Evolutionary conservation across 441 rosid species (phyloP).

Genomic region (Theobroma grandiflorum): DNA sequence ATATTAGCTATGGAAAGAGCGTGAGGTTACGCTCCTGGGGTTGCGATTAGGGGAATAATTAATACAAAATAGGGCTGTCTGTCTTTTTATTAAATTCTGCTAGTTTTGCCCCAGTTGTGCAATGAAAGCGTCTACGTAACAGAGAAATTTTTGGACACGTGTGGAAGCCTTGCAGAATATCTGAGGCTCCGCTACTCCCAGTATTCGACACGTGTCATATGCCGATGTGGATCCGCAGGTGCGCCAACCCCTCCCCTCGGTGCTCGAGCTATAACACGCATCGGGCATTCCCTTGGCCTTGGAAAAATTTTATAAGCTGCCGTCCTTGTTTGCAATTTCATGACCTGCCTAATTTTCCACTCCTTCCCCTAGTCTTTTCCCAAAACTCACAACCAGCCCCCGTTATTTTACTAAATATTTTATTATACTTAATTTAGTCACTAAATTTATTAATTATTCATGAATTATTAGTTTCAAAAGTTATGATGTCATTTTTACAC

Average conservation of each 20-base stretch:
- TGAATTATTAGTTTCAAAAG: too few relatives aligned
- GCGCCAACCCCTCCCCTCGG: conserved; percentile 4
- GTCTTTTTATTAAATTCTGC: neutral
- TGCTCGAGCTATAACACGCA: conserved; percentile 24
- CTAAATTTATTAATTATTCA: too few relatives aligned
- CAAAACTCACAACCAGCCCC: neutral
- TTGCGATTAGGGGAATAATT: neutral
- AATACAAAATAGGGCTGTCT: neutral
- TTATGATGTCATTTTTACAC: too few relatives aligned
- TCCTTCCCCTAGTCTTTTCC: neutral
- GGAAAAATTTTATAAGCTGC: conserved; percentile 19
- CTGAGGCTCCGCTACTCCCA: conserved; percentile 9
- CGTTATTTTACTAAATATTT: neutral
- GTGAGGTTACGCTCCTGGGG: neutral
- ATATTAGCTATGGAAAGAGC: neutral
- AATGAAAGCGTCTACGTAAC: conserved; percentile 35
- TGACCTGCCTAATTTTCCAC: neutral
- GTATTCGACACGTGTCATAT: conserved; percentile 36
- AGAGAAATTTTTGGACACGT: conserved; percentile 37
- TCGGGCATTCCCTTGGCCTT: conserved; percentile 21
- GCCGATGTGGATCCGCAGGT: conserved; percentile 43
- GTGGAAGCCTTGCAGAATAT: conserved; percentile 39
- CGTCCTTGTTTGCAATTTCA: conserved; percentile 28
- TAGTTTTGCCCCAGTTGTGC: conserved; percentile 19
- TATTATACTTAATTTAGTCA: neutral